A percentile compares a stretch with the other conserved stretches of the same genome.
phyloP scores from a whole-genome alignment of 352 stramenopile genomes.

The Pythium brachiatum region DNA sequence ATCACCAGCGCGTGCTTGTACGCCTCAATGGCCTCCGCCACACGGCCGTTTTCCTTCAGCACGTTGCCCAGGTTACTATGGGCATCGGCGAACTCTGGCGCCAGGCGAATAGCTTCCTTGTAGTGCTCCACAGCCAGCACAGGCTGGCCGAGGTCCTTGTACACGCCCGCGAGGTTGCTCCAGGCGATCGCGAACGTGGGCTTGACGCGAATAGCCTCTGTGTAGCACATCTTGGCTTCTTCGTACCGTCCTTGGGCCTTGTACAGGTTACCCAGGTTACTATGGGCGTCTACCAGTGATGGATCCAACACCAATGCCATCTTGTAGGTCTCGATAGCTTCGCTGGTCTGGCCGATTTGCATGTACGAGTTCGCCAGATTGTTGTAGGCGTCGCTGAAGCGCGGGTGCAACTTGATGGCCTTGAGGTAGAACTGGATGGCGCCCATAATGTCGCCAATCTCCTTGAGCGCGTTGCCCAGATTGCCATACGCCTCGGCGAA shows the following conservation, averaged over 20 bases:
- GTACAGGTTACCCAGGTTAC: conserved; percentile 93
- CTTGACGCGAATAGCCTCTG: conserved; percentile 86
- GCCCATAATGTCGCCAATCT: conserved; percentile 87
- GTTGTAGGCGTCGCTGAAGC: conserved; percentile 92
- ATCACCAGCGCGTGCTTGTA: conserved; percentile 85
- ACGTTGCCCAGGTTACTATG: conserved; percentile 87
- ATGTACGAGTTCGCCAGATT: conserved; percentile 91
- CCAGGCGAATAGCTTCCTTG: conserved; percentile 73
- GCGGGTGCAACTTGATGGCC: conserved; percentile 91
- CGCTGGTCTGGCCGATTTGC: conserved; percentile 84
- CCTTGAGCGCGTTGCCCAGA: conserved; percentile 93
- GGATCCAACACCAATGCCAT: conserved; percentile 90
- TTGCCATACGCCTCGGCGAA: conserved; percentile 94
- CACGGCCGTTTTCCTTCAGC: conserved; percentile 69
- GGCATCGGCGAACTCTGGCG: conserved; percentile 82
- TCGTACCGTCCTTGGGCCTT: conserved; percentile 85
- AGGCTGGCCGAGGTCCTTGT: conserved; percentile 89
- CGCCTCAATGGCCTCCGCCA: conserved; percentile 76
- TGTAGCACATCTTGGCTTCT: conserved; percentile 90
- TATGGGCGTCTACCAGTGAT: conserved; percentile 90
- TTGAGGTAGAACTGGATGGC: conserved; percentile 93
- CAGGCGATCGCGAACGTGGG: conserved; percentile 91
- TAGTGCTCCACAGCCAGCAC: conserved; percentile 85
- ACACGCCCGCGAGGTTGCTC: conserved; percentile 89
- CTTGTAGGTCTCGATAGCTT: conserved; percentile 94